Evolutionary conservation across 73 alveolate genomes (phyloP).

Genomic region (Paramecium tetraurelia): DNA sequence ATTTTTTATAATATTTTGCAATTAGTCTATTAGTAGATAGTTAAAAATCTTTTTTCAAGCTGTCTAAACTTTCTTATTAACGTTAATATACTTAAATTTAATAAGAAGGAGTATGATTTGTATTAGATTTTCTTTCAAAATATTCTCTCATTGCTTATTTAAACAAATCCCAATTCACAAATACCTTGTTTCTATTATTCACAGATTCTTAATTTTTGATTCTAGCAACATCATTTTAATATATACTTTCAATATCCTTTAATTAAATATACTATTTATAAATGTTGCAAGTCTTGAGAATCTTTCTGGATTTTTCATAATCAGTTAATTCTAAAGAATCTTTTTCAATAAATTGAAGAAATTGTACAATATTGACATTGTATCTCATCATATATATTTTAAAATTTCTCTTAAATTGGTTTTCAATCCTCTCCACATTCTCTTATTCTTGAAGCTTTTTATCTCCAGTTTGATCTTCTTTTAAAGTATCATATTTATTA

Average conservation of each 20-base stretch:
- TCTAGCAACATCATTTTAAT: not conserved
- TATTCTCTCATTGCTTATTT: constrained; percentile 32
- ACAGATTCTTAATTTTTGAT: not conserved
- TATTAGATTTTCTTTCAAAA: not conserved
- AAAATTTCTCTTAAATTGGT: not conserved
- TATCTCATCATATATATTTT: constrained; percentile 18
- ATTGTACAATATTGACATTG: not conserved
- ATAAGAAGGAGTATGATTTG: not conserved
- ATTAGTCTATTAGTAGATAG: not conserved
- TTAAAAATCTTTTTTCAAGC: not conserved
- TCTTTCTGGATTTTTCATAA: not conserved
- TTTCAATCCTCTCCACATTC: constrained; percentile 27
- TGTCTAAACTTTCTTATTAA: not conserved
- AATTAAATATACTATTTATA: not conserved
- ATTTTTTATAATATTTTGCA: not conserved
- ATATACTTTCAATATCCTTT: not conserved
- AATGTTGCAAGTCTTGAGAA: not conserved
- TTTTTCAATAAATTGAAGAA: not conserved
- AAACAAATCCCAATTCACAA: not conserved
- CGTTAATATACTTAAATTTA: not conserved
- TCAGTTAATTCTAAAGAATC: not conserved
- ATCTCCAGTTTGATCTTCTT: constrained; percentile 13
- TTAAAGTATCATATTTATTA: constrained; percentile 17
- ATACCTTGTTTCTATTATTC: not conserved
- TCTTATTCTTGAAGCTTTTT: constrained; percentile 29